Conservation (phyloP, 345 rosid genomes). For the Euphorbia pulcherrima region DNA sequence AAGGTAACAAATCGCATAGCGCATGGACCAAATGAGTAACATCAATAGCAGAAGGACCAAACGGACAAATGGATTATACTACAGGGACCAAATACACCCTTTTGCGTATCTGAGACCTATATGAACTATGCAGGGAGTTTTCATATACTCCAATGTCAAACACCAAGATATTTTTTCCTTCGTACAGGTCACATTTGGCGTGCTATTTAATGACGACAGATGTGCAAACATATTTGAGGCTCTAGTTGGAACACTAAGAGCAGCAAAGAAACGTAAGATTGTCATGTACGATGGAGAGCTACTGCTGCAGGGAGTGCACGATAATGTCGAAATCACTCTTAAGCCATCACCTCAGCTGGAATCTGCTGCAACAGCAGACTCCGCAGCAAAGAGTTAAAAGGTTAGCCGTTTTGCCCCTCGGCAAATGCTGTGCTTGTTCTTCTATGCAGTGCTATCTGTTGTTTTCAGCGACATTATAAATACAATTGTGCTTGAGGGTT, state of each 20-base stretch:
- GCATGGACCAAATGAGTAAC: no score
- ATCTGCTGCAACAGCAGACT: not conserved
- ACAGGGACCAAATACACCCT: no score
- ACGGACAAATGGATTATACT: no score
- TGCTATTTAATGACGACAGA: conserved; percentile 72
- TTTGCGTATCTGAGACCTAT: no score
- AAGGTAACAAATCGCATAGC: no score
- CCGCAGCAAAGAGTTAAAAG: conserved; percentile 16
- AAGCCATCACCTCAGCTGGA: conserved; percentile 44
- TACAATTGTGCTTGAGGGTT: not conserved
- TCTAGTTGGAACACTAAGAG: conserved; percentile 85
- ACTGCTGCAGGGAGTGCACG: conserved; percentile 91
- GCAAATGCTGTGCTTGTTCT: not conserved
- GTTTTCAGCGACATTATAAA: not conserved
- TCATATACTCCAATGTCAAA: not conserved
- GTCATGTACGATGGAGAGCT: conserved; percentile 71
- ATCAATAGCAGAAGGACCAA: no score
- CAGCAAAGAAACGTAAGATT: conserved; percentile 83
- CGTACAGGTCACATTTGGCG: conserved; percentile 81
- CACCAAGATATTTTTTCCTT: conserved; percentile 1
- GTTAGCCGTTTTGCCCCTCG: not conserved
- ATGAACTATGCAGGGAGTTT: no score
- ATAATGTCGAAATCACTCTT: conserved; percentile 73
- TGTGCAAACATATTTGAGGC: conserved; percentile 97
- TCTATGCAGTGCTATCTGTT: not conserved